Base-by-base conservation (phyloP, 352 stramenopile species). In the Globisporangium megalacanthum region DNA sequence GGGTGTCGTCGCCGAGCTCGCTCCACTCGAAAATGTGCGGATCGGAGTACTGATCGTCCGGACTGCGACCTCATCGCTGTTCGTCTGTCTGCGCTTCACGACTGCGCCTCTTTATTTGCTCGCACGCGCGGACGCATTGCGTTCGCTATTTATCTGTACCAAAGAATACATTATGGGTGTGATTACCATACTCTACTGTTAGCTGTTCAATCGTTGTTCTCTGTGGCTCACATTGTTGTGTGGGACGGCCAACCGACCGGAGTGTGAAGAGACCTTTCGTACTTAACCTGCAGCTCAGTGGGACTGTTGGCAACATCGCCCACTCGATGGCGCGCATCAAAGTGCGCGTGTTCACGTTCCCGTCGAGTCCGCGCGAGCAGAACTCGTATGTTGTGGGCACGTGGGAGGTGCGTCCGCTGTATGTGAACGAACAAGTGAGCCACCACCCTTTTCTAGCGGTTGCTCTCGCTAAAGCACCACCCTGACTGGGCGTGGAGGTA, bases 321-420 rank as follows among this genome's bases (percentile, higher is more conserved):
- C 17, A 13, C 6, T 7, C 19, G 7, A 76, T 84, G 61, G 66
- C 78, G 42, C 67, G 62, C n/a, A 64, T 92, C 31, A 92, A 92
- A 60, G 65, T 92, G 17, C 76, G 77, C 47, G 82, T 90, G 57
- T 89, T 92, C 68, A 88, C 78, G 41, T 89, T 90, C 65, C 68
- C 74, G 6, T 88, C 81, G 2, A 73, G 83, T 53, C 77, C 77
- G 19, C 73, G 64, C 52, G 66, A 72, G 62, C 78, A 92, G 61
- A 89, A 92, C 56, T 90, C 82, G 29, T 92, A 86, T 46, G 58
- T 92, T 25, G 78, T 92, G 20, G 82, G 82, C 46, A 90, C 78
- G 0, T 68, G 74, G 41, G 72, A 89, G 67, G 79, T 88, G 44
- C 17, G 58, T 25, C 5, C 0, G 22, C 25, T n/a, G 13, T 22